Evolutionary conservation across 108 stramenopile genomes (phyloP).

Genomic region (Discostella pseudostelligera): DNA sequence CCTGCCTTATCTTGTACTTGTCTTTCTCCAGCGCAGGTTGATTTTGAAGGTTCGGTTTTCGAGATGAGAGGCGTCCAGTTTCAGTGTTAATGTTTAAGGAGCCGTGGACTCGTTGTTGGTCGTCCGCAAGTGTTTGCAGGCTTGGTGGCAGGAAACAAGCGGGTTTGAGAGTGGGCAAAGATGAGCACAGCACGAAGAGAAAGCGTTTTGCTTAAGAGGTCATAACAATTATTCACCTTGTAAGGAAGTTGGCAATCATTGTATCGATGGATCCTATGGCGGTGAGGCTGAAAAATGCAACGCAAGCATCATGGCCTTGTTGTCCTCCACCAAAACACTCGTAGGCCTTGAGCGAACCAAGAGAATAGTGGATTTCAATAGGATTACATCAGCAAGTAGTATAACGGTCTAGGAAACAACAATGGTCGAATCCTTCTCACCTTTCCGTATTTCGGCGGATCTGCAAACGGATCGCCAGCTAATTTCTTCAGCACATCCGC

Average conservation of each 20-base stretch:
- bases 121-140: conserved; percentile 88
- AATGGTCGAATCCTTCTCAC: conserved; percentile 33
- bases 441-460: conserved; percentile 87
- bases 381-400: background rate
- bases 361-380: conserved; percentile 1
- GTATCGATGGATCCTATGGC: conserved; percentile 94
- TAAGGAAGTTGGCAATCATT: conserved; percentile 92
- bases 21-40: conserved; percentile 99
- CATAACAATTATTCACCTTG: conserved; percentile 18
- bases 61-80: conserved; percentile 92
- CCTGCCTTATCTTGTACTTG: conserved; percentile 88
- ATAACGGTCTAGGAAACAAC: conserved; percentile 6
- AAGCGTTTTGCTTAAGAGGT: background rate
- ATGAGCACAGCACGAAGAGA: background rate
- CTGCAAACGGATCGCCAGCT: conserved; percentile 84
- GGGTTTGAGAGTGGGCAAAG: background rate
- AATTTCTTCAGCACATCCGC: conserved; percentile 83
- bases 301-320: conserved; percentile 90
- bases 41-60: conserved; percentile 98
- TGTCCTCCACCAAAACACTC: conserved; percentile 81
- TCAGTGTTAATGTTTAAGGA: conserved; percentile 98
- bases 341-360: conserved; percentile 55
- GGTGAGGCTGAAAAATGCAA: conserved; percentile 85
- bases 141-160: conserved; percentile 9
- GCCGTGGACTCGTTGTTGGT: conserved; percentile 93